Evolutionary conservation across 2,329 filamentous ascomycete species (phyloP).

Genomic region (Talaromyces atroroseus): DNA sequence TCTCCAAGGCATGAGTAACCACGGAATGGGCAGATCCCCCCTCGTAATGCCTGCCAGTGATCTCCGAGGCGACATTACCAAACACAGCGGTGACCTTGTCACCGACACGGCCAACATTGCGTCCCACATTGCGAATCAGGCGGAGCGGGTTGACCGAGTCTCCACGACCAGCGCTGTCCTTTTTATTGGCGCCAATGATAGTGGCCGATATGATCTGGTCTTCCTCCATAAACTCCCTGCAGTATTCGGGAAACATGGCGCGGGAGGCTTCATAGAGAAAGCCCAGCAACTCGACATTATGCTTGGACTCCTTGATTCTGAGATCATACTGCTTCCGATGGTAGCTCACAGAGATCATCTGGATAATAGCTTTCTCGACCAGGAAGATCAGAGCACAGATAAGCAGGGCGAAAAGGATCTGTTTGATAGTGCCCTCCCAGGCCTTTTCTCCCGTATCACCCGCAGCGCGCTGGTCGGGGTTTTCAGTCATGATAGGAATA

Average conservation of each 20-base stretch:
- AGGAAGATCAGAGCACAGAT: slow-evolving; percentile 54
- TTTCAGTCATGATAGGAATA: slow-evolving; percentile 45
- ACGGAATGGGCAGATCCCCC: slow-evolving; percentile 84
- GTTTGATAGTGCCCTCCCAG: slow-evolving; percentile 54
- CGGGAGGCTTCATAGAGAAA: slow-evolving; percentile 87
- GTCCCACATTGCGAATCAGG: slow-evolving; percentile 62
- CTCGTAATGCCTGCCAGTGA: slow-evolving; percentile 95
- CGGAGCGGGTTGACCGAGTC: slow-evolving; percentile 72
- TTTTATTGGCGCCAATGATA: slow-evolving; percentile 59
- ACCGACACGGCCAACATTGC: slow-evolving; percentile 71
- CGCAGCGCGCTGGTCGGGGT: slow-evolving; percentile 30
- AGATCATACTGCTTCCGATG: slow-evolving; percentile 61
- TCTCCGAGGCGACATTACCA: slow-evolving; percentile 87
- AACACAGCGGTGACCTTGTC: slow-evolving; percentile 92
- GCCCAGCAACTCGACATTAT: slow-evolving; percentile 72
- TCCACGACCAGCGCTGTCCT: slow-evolving; percentile 43
- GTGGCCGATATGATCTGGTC: slow-evolving; percentile 88
- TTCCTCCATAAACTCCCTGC: slow-evolving; percentile 81
- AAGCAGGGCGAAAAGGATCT: slow-evolving; percentile 54
- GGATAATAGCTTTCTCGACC: slow-evolving; percentile 55
- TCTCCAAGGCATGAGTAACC: slow-evolving; percentile 83
- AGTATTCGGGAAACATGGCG: slow-evolving; percentile 85
- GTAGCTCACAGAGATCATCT: slow-evolving; percentile 63
- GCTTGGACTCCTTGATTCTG: slow-evolving; percentile 84
- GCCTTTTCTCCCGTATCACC: slow-evolving; percentile 29